Evolutionary conservation across 2,329 filamentous ascomycete genomes (phyloP), one percentile per base, ranked within the genome.

Genomic region (Diaporthe capsici): DNA sequence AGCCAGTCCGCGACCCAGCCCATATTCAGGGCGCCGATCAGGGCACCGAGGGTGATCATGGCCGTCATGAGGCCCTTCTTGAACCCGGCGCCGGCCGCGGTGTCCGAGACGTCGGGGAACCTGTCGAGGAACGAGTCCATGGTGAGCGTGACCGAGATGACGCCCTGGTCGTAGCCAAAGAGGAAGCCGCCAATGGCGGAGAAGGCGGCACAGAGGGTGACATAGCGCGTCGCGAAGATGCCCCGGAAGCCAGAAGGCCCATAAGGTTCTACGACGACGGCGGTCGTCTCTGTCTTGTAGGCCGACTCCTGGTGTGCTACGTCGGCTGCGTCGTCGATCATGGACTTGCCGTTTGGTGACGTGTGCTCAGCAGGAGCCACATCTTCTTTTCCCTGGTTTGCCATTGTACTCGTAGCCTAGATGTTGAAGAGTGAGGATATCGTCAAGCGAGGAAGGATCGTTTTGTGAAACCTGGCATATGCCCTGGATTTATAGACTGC

Each of bases 41-140:
- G 37, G n/a, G 89, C 90, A 60, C 90, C 90, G 3, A 92, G 84
- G 79, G 90, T 88, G 37, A 91, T 85, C 78, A 89, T 86, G 4
- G 84, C 80, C 2, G 82, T 84, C 79, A 84, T 80, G 12, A 78
- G 61, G 12, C 85, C 85, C 76, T 85, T 86, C 81, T 82, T 84
- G 78, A 86, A 86, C 6, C 86, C 86, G 3, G 85, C 83, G 2
- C 86, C 86, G 10, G 84, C 79, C 8, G 82, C 83, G 2, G 75
- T 71, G 9, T 83, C 80, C 0, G 82, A 79, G 0, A 84, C 82
- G 39, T 84, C 78, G 4, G 80, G 79, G 75, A 85, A 85, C 0
- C 80, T 78, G 15, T 80, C 76, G 49, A 81, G 78, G 65, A 84
- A 84, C 53, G 81, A 71, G n/a, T 81, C 78, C 83, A 85, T 83